Percentiles rank a stretch among this genome's conserved stretches.
These are phyloP conservation scores for Alnus glutinosa DNA, from an alignment of 306 rosid genomes.

Conservation along the genomic window DNA sequence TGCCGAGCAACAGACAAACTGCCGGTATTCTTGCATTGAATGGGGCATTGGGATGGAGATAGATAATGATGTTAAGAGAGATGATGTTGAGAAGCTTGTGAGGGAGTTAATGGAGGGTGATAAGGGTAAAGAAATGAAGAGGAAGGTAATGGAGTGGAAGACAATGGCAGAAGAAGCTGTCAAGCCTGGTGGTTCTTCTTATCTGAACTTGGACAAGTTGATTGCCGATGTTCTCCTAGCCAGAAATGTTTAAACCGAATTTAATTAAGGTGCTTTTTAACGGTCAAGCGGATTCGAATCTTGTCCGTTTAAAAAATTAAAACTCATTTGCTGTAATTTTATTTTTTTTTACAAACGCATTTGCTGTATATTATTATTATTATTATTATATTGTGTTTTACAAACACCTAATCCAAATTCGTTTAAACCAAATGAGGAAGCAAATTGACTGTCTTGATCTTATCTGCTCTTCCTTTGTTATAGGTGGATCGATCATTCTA, in stretches of 20 bases:
- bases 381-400: no score
- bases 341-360: no score
- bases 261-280: no score
- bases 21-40: constrained; percentile 21
- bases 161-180: constrained; percentile 3
- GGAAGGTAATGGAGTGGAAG: constrained; percentile 22
- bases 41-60: constrained; percentile 29
- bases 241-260: neutral
- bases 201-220: neutral
- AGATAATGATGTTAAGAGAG: constrained; percentile 17
- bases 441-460: no score
- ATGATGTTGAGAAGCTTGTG: constrained; percentile 15
- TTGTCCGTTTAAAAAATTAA: no score
- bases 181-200: constrained; percentile 8
- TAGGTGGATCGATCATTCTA: no score
- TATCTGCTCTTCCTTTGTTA: no score
- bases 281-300: no score
- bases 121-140: constrained; percentile 13
- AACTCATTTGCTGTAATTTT: no score
- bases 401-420: no score
- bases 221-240: neutral
- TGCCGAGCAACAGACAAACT: constrained; percentile 20
- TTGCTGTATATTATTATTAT: no score
- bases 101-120: constrained; percentile 21
- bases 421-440: no score